These are phyloP conservation scores for Pseudocercospora fuligena DNA, from an alignment of 2,329 filamentous ascomycete species.

Conservation along the genomic window DNA sequence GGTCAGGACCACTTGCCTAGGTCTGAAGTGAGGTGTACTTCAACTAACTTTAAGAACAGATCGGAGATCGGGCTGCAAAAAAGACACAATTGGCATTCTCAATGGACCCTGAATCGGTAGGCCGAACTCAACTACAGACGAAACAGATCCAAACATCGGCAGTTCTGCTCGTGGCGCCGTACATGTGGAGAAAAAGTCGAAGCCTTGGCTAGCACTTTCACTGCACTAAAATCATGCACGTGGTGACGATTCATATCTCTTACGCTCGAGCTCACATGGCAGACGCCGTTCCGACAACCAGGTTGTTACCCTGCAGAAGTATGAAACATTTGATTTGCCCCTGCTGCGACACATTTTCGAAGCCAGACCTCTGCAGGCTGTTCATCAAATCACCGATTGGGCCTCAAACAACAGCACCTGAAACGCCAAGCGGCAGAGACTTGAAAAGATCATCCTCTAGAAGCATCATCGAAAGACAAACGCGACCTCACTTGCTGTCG, in stretches of 20 bases:
- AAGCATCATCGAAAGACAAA: constrained; percentile 1
- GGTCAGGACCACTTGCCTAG: background rate
- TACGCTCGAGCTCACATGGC: background rate
- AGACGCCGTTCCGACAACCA: background rate
- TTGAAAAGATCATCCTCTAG: background rate
- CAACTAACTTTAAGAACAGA: background rate
- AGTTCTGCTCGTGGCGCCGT: constrained; percentile 6
- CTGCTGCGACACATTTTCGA: background rate
- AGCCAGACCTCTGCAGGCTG: background rate
- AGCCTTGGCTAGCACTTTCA: background rate
- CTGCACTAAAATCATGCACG: background rate
- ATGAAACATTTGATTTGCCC: background rate
- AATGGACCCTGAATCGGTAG: background rate
- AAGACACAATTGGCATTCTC: background rate
- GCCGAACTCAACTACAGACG: background rate
- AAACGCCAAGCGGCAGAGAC: background rate
- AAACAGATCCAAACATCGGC: background rate
- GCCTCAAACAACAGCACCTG: background rate
- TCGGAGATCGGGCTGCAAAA: background rate
- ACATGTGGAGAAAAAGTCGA: background rate
- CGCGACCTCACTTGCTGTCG: background rate
- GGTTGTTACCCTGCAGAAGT: background rate
- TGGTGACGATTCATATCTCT: background rate
- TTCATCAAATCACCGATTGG: background rate
- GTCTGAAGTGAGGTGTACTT: background rate